Conservation (phyloP, 164 flowering plant genomes). For the Umbilicus rupestris region DNA sequence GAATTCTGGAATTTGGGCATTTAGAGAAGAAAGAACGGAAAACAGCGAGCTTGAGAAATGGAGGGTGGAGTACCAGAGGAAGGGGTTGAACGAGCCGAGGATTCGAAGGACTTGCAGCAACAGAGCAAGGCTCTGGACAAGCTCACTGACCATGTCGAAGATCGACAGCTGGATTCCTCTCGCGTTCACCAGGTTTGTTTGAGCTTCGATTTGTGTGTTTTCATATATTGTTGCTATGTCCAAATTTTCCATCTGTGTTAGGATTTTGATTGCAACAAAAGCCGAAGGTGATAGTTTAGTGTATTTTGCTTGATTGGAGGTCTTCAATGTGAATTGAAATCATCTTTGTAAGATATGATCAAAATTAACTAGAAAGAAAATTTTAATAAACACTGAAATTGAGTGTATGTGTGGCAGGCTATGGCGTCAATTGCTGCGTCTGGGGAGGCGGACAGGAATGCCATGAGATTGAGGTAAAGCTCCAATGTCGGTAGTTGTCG, state of each 20-base stretch:
- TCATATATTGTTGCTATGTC: no score
- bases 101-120: slow-evolving; percentile 90
- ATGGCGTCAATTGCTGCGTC: slow-evolving; percentile 96
- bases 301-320: no score
- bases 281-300: no score
- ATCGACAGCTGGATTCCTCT: slow-evolving; percentile 88
- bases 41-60: slow-evolving; percentile 19
- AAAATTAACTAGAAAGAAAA: background rate
- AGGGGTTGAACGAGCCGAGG: slow-evolving; percentile 36
- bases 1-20: background rate
- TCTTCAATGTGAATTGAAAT: background rate
- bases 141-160: slow-evolving; percentile 97
- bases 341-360: background rate
- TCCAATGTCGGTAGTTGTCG: background rate
- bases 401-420: slow-evolving; percentile 38
- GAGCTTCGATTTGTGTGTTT: background rate
- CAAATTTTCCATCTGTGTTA: background rate
- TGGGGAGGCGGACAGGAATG: slow-evolving; percentile 78
- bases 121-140: slow-evolving; percentile 97
- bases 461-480: slow-evolving; percentile 30
- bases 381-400: background rate
- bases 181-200: slow-evolving; percentile 71
- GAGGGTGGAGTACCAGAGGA: slow-evolving; percentile 63
- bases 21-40: background rate
- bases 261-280: background rate